phyloP scores from a whole-genome alignment of 2,329 filamentous ascomycete species.

The Camptophora hylomeconis region DNA sequence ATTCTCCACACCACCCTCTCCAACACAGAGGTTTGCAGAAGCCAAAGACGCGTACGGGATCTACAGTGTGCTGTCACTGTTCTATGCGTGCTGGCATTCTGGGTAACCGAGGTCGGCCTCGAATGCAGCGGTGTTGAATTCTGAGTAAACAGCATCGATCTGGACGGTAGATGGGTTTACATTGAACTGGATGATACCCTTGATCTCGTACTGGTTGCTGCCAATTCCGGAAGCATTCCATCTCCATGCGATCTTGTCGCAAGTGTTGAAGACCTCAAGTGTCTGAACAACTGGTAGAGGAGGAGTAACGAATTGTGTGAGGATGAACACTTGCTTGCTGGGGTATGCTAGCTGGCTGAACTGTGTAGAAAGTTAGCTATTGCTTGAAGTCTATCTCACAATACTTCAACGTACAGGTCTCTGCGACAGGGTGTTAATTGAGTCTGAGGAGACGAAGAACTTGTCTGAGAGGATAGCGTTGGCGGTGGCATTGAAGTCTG shows the following conservation, averaged over 20 bases:
- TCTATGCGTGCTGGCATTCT: conserved; percentile 4
- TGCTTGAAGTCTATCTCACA: background rate
- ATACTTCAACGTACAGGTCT: conserved; percentile 7
- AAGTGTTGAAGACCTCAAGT: conserved; percentile 9
- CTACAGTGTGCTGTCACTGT: no score
- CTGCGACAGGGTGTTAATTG: conserved; percentile 10
- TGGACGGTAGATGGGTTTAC: conserved; percentile 6
- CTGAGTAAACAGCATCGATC: conserved; percentile 14
- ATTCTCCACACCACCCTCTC: no score
- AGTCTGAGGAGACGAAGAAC: conserved; percentile 11
- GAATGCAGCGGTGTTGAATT: conserved; percentile 14
- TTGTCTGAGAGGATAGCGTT: conserved; percentile 10
- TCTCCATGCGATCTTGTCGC: conserved; percentile 13
- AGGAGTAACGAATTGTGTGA: conserved; percentile 7
- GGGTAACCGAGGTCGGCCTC: conserved; percentile 4
- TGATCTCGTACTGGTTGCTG: conserved; percentile 6
- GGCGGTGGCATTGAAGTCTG: conserved; percentile 11
- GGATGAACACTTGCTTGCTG: conserved; percentile 13
- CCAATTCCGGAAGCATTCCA: conserved; percentile 11
- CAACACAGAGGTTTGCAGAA: no score
- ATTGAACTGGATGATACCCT: conserved; percentile 10
- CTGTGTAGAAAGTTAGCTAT: conserved; percentile 3
- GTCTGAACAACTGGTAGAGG: conserved; percentile 8
- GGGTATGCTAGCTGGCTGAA: conserved; percentile 8
- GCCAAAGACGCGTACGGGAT: no score